Percentiles rank a stretch among this genome's conserved stretches.
These are phyloP conservation scores for Amphicarpaea edgeworthii DNA, from an alignment of 306 rosid species.

Conservation along the genomic window DNA sequence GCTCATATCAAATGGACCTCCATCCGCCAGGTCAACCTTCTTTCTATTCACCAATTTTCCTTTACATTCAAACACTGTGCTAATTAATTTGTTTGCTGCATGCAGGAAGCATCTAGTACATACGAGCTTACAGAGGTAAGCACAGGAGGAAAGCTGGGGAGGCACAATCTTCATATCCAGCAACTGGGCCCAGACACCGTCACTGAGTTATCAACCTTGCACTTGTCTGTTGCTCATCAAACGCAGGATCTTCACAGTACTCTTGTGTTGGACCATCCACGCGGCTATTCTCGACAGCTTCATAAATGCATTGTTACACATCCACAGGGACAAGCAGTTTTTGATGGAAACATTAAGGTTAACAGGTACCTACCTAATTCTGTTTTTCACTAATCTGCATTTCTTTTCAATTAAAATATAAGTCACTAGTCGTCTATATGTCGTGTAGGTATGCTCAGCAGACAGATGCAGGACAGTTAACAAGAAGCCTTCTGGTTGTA, in stretches of 20 bases:
- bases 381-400: conserved; percentile 1
- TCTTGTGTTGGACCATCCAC: conserved; percentile 85
- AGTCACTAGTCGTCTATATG: too few relatives aligned
- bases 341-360: conserved; percentile 90
- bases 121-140: conserved; percentile 88
- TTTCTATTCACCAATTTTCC: neutral
- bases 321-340: conserved; percentile 87
- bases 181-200: conserved; percentile 87
- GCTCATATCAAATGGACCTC: conserved; percentile 97
- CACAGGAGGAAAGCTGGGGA: conserved; percentile 82
- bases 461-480: conserved; percentile 95
- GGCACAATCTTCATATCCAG: conserved; percentile 89
- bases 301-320: conserved; percentile 95
- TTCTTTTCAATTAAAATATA: too few relatives aligned
- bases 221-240: conserved; percentile 77
- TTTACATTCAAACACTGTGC: neutral
- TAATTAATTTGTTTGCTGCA: conserved; percentile 52
- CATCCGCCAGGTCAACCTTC: conserved; percentile 65
- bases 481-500: conserved; percentile 92
- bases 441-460: conserved; percentile 83
- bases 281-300: conserved; percentile 91
- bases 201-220: conserved; percentile 83
- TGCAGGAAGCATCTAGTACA: conserved; percentile 77
- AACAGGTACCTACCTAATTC: conserved; percentile 66
- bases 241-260: conserved; percentile 94